Evolutionary conservation across 2,329 filamentous ascomycete genomes (phyloP).

Genomic region (Leptographium galeiforme): DNA sequence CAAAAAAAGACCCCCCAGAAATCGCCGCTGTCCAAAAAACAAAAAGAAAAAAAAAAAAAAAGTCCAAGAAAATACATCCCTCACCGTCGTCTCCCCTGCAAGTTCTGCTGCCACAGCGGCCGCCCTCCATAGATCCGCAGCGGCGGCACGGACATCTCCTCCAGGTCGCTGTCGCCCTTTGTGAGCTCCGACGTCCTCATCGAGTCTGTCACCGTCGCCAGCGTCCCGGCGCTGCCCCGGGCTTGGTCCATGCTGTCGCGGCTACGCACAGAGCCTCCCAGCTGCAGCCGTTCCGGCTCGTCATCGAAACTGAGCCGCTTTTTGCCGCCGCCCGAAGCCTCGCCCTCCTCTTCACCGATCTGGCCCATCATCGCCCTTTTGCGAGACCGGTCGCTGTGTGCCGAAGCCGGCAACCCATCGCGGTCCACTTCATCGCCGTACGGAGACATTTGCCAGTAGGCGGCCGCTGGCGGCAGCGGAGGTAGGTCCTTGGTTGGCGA

Average conservation of each 20-base stretch:
- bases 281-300: not conserved
- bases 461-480: not conserved
- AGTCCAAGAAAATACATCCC: not conserved
- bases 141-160: not conserved
- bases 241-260: not conserved
- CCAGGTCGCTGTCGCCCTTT: not conserved
- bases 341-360: slow-evolving; percentile 22
- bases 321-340: not conserved
- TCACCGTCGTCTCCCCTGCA: not conserved
- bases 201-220: not conserved
- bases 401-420: slow-evolving; percentile 25
- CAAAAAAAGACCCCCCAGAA: too few relatives aligned
- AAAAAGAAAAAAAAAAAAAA: not conserved
- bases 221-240: not conserved
- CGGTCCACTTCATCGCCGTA: slow-evolving; percentile 11
- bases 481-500: not conserved
- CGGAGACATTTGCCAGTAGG: slow-evolving; percentile 6
- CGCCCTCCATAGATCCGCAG: not conserved
- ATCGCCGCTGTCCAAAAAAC: too few relatives aligned
- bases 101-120: slow-evolving; percentile 43
- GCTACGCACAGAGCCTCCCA: not conserved
- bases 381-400: slow-evolving; percentile 31
- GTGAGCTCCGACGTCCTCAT: not conserved
- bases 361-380: slow-evolving; percentile 25
- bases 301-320: not conserved